These are phyloP conservation scores for Coemansia sp. DNA, from an alignment of 192 early-diverging fungal species.

Conservation along the genomic window DNA sequence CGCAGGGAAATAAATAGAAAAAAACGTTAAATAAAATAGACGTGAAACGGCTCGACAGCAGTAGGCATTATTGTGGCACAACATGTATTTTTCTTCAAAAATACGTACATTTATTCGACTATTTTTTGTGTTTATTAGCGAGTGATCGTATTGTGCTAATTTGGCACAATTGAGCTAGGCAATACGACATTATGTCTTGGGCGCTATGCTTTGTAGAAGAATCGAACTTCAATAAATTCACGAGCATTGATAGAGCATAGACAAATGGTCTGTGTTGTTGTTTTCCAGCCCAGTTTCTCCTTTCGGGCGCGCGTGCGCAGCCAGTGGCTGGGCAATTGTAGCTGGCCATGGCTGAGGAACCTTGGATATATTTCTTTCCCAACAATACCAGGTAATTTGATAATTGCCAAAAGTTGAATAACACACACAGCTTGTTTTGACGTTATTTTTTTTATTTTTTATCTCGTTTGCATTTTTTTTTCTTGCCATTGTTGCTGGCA, in stretches of 20 bases:
- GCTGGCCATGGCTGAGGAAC: too few relatives aligned
- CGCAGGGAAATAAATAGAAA: conserved; percentile 2
- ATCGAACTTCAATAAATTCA: conserved; percentile 1
- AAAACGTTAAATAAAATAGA: not conserved
- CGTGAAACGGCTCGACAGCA: not conserved
- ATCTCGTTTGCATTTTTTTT: not conserved
- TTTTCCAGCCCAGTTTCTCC: conserved; percentile 3
- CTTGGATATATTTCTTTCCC: too few relatives aligned
- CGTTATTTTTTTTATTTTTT: too few relatives aligned
- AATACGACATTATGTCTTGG: not conserved
- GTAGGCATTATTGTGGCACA: not conserved
- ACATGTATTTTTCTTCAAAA: not conserved
- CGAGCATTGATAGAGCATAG: not conserved
- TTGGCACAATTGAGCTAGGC: not conserved
- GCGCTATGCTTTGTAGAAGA: not conserved
- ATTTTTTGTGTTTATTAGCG: not conserved
- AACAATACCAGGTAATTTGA: too few relatives aligned
- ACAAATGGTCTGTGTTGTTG: not conserved
- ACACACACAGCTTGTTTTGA: not conserved
- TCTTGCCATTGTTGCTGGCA: not conserved
- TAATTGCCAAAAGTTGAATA: not conserved
- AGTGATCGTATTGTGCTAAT: not conserved
- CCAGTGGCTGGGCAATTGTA: not conserved
- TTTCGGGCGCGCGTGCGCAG: not conserved
- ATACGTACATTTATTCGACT: not conserved